Percentiles rank a stretch among this genome's conserved stretches.
These are phyloP conservation scores for Tolypocladium guangdongense DNA, from an alignment of 2,329 filamentous ascomycete species.

Conservation along the genomic window DNA sequence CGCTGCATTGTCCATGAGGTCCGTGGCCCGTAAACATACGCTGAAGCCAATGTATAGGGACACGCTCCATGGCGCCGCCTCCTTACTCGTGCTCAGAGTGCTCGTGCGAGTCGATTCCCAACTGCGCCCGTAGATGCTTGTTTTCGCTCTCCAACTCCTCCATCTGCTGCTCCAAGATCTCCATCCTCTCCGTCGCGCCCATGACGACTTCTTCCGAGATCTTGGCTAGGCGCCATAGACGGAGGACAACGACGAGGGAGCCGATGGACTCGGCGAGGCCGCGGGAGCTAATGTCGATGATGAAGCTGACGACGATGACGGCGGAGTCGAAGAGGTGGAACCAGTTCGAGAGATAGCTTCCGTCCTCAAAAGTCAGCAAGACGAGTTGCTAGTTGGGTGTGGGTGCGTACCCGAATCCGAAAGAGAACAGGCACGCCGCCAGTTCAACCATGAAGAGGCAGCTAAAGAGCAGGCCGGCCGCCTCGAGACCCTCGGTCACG, in stretches of 20 bases:
- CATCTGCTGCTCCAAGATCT: constrained; percentile 41
- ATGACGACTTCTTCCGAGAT: constrained; percentile 58
- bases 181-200: constrained; percentile 51
- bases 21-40: not conserved
- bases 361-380: not conserved
- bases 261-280: constrained; percentile 52
- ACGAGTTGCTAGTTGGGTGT: not conserved
- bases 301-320: constrained; percentile 51
- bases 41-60: not conserved
- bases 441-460: constrained; percentile 56
- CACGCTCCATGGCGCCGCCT: not conserved
- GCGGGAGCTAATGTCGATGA: constrained; percentile 48
- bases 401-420: constrained; percentile 42
- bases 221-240: constrained; percentile 60
- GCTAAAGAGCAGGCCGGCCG: constrained; percentile 47
- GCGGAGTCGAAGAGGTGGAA: constrained; percentile 56
- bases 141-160: constrained; percentile 40
- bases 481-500: constrained; percentile 30
- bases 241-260: constrained; percentile 54
- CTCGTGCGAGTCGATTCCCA: constrained; percentile 8
- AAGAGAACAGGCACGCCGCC: constrained; percentile 46
- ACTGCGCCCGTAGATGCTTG: constrained; percentile 10
- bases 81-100: constrained; percentile 6
- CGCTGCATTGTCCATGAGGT: not conserved
- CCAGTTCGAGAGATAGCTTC: constrained; percentile 43